A percentile compares a stretch with the other conserved stretches of the same genome.
Evolutionary conservation across 805 yeast species (phyloP).

Genomic region (Yamadazyma tumulicola): DNA sequence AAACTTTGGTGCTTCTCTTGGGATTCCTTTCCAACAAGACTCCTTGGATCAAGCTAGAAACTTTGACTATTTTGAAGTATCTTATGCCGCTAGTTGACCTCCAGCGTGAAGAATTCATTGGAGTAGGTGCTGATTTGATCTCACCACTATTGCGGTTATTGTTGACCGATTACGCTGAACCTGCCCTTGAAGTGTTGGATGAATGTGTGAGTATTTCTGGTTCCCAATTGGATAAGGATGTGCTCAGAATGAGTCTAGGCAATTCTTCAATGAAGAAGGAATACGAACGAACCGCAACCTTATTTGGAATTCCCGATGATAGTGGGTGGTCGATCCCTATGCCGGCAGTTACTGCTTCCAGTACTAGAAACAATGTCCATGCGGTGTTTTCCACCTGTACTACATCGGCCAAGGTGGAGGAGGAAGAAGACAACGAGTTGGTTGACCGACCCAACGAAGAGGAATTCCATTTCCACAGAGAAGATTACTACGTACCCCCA

Average conservation of each 20-base stretch:
- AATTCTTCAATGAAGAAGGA: slow-evolving; percentile 73
- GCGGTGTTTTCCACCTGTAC: slow-evolving; percentile 89
- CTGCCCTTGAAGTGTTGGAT: slow-evolving; percentile 86
- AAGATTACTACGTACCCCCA: slow-evolving; percentile 45
- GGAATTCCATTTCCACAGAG: slow-evolving; percentile 54
- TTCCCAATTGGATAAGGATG: slow-evolving; percentile 85
- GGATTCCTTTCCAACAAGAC: slow-evolving; percentile 77
- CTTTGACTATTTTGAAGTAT: slow-evolving; percentile 70
- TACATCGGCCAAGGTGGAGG: slow-evolving; percentile 29
- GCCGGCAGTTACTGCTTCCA: slow-evolving; percentile 88
- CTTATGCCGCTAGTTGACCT: slow-evolving; percentile 77
- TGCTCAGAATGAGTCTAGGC: slow-evolving; percentile 87
- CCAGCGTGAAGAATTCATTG: slow-evolving; percentile 71
- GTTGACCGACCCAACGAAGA: slow-evolving; percentile 23
- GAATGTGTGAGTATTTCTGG: slow-evolving; percentile 84
- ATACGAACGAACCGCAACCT: slow-evolving; percentile 79
- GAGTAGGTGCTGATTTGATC: slow-evolving; percentile 92
- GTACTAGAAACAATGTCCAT: slow-evolving; percentile 89
- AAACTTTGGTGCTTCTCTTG: slow-evolving; percentile 67
- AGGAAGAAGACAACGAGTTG: slow-evolving; percentile 25
- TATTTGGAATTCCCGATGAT: slow-evolving; percentile 93
- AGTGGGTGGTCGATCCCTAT: slow-evolving; percentile 97
- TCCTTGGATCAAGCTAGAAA: slow-evolving; percentile 76
- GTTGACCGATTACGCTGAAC: slow-evolving; percentile 82
- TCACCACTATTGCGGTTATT: slow-evolving; percentile 80